Percentiles rank a stretch among this genome's conserved stretches.
These are phyloP conservation scores for Ascochyta lentis DNA, from an alignment of 2,329 filamentous ascomycete species.

Conservation along the genomic window DNA sequence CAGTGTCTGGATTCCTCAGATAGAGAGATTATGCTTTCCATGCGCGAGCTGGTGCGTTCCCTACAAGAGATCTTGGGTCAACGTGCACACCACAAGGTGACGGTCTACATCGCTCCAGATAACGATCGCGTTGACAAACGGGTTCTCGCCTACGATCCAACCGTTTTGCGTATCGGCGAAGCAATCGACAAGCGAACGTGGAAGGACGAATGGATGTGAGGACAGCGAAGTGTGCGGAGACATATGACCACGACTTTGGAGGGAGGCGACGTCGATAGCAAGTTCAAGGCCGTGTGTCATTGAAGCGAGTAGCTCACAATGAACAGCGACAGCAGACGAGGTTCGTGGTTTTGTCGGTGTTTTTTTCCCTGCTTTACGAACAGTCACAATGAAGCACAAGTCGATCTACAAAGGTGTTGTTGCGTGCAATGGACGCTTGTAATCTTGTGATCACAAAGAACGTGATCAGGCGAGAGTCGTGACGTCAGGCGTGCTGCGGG, in stretches of 20 bases:
- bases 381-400: background rate
- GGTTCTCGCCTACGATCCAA: background rate
- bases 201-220: background rate
- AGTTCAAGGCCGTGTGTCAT: background rate
- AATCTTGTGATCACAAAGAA: background rate
- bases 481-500: constrained; percentile 26
- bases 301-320: background rate
- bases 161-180: background rate
- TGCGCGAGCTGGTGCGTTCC: background rate
- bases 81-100: background rate
- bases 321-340: background rate
- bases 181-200: background rate
- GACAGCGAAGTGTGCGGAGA: background rate
- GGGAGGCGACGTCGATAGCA: background rate
- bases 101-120: background rate
- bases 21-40: background rate
- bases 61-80: background rate
- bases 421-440: background rate
- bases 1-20: background rate
- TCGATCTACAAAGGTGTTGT: background rate
- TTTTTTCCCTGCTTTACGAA: background rate
- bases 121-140: background rate
- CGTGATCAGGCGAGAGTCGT: constrained; percentile 26
- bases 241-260: background rate
- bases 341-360: background rate